A percentile compares a stretch with the other conserved stretches of the same genome.
These are phyloP conservation scores for Anthracocystis panici-leucophaei DNA, from an alignment of 1,284 basidiomycete species.

Conservation along the genomic window DNA sequence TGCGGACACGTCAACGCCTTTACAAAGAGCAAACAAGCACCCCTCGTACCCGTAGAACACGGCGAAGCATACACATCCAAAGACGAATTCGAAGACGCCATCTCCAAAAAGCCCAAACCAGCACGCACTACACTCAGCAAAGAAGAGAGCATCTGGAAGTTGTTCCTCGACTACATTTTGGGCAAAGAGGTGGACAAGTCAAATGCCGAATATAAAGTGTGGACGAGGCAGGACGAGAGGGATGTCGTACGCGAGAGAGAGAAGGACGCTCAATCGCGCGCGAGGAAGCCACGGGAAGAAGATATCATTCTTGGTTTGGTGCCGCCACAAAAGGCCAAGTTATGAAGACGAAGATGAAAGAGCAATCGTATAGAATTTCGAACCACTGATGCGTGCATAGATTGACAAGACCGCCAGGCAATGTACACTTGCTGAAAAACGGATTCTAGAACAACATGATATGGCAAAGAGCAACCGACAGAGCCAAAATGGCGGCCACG, in stretches of 20 bases:
- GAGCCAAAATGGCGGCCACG: neutral
- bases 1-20: slow-evolving; percentile 56
- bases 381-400: neutral
- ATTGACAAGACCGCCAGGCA: neutral
- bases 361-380: neutral
- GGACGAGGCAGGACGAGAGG: slow-evolving; percentile 45
- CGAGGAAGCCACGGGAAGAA: slow-evolving; percentile 26
- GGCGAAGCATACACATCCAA: slow-evolving; percentile 51
- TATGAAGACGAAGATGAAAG: slow-evolving; percentile 12
- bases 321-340: slow-evolving; percentile 24
- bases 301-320: slow-evolving; percentile 32
- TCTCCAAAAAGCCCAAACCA: slow-evolving; percentile 24
- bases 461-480: neutral
- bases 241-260: slow-evolving; percentile 31
- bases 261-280: slow-evolving; percentile 22
- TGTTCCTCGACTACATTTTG: slow-evolving; percentile 52
- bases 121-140: slow-evolving; percentile 34
- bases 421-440: neutral
- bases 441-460: neutral
- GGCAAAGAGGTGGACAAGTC: slow-evolving; percentile 37
- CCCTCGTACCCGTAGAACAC: slow-evolving; percentile 40
- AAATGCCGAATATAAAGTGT: slow-evolving; percentile 37
- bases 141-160: slow-evolving; percentile 58
- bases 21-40: slow-evolving; percentile 32
- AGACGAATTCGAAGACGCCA: slow-evolving; percentile 26